These are phyloP conservation scores for Hypericum perforatum DNA, from an alignment of 345 rosid genomes.

Conservation along the genomic window DNA sequence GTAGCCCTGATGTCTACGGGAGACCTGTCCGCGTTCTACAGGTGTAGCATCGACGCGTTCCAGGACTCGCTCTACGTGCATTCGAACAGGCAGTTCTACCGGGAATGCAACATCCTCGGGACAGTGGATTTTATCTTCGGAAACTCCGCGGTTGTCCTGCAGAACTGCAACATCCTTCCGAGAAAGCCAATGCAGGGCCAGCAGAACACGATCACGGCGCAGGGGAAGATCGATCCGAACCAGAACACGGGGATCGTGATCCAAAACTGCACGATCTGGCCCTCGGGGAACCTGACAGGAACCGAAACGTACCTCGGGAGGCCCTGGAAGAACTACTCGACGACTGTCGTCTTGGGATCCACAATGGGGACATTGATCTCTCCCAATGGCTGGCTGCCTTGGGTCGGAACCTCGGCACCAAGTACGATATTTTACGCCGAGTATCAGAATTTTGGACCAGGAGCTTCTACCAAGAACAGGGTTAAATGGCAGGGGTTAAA, in stretches of 20 bases:
- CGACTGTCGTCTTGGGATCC: neutral
- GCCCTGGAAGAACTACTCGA: constrained; percentile 1
- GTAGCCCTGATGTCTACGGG: neutral
- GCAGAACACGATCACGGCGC: constrained; percentile 1
- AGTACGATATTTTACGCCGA: neutral
- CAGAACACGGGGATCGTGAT: neutral
- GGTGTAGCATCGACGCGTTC: neutral
- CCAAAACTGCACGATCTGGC: neutral
- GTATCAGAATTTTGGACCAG: neutral
- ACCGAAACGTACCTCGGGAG: neutral
- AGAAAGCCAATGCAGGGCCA: too few relatives aligned
- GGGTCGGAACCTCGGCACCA: neutral
- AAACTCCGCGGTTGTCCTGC: neutral
- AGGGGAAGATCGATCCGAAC: neutral
- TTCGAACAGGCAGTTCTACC: neutral
- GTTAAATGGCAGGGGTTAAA: neutral
- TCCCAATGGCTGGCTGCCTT: neutral
- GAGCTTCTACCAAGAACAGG: neutral
- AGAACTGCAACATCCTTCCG: neutral
- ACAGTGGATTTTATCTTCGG: neutral
- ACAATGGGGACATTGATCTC: neutral
- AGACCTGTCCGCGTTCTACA: neutral
- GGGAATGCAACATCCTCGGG: neutral
- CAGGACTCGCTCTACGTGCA: neutral
- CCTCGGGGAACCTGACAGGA: neutral